These are phyloP conservation scores for Drosera spatulata DNA, from an alignment of 179 eudicot species.

Conservation along the genomic window DNA sequence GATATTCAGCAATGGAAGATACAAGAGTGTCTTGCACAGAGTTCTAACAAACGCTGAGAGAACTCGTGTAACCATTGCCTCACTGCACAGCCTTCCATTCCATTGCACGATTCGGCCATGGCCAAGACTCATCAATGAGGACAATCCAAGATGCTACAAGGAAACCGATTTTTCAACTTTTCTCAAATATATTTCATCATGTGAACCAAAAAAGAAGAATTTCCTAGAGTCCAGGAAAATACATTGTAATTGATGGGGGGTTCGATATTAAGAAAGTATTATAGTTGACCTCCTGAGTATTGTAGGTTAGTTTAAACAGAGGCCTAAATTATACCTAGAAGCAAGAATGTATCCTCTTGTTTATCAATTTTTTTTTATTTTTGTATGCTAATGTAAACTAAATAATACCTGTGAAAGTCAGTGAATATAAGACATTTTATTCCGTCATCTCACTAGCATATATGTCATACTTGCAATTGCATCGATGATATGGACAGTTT, in stretches of 20 bases:
- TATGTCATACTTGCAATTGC: too few species aligned
- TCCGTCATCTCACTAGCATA: too few species aligned
- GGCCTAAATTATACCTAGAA: background rate
- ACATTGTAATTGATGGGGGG: background rate
- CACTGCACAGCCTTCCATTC: constrained; percentile 56
- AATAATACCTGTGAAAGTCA: too few species aligned
- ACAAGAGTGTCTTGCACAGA: constrained; percentile 38
- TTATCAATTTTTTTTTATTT: too few species aligned
- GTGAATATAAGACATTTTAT: too few species aligned
- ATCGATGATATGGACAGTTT: too few species aligned
- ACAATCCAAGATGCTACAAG: constrained; percentile 63
- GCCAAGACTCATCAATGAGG: constrained; percentile 41
- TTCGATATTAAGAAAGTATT: background rate
- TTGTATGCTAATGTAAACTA: too few species aligned
- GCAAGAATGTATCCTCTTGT: too few species aligned
- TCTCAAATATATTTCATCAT: constrained; percentile 43
- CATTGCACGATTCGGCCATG: constrained; percentile 41
- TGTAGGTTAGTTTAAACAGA: background rate
- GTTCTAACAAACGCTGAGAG: constrained; percentile 29
- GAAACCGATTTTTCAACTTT: constrained; percentile 70
- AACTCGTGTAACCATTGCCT: constrained; percentile 59
- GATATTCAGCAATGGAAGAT: constrained; percentile 41
- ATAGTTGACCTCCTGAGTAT: background rate
- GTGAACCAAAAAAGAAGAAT: constrained; percentile 53
- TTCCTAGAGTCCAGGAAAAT: constrained; percentile 65